Evolutionary conservation across 2,329 filamentous ascomycete genomes (phyloP), one percentile per base, ranked within the genome.

Genomic region (Beauveria rudraprayagi): DNA sequence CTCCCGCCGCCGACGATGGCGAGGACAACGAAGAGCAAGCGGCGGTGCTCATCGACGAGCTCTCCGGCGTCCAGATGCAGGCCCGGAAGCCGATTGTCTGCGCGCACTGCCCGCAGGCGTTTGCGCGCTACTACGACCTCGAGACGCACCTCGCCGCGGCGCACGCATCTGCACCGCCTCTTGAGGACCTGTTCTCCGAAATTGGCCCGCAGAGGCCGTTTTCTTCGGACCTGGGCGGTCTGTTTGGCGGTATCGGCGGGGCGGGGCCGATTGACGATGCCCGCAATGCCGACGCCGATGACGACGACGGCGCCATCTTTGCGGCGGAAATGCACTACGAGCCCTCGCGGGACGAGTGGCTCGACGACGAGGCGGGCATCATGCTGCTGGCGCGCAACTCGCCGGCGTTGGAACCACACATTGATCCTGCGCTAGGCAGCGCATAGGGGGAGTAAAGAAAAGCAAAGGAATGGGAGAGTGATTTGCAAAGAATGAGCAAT

Each of bases 41-140:
- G 1, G 44, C 63, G 3, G 72, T 74, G 52, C 65, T 78, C 14
- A 68, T 82, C 24, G 75, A 79, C 30, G 74, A 77, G 50, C 66
- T 82, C 10, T 73, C 76, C 0, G 78, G 78, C 16, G 70, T 74
- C 5, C 65, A 73, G 14, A 73, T 71, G 46, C 73, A 73, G 37
- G 72, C 72, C 22, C 77, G 77, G 59, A 73, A 76, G 48, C 78
- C 74, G 3, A 67, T 83, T 5, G 61, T 68, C 4, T 85, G 82
- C 60, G 68, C 75, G 1, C 75, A 76, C 17, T 85, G 82, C 62
- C 61, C 65, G 7, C 70, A 76, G 40, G 75, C 72, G 17, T 84
- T 84, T 64, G 71, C 76, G 44, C 78, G 82, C 37, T 76, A 79
- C 61, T 75, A 78, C 63, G 82, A 84, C 58, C 73, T 83, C 10